Base-by-base conservation (phyloP, 177 flowering plant species). In the Tripterygium wilfordii region DNA sequence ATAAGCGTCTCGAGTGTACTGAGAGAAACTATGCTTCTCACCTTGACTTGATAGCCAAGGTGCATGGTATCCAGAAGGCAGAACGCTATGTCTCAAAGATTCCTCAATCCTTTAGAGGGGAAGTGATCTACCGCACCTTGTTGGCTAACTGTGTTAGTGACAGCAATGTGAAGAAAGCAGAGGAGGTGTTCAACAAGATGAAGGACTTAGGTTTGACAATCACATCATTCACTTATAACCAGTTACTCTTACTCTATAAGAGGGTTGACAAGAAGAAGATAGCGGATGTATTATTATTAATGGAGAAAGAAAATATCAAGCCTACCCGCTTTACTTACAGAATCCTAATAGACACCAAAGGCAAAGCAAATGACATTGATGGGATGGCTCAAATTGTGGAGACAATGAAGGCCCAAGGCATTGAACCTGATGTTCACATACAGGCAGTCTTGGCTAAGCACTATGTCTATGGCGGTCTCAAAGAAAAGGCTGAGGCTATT, bases 351-450 rank as follows among this genome's bases (percentile, higher is more conserved):
- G 95, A 89, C 45, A 54, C 71, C 48, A 89, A 87, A 68, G 99
- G 97, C 10, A 75, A 57, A 32, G 48, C 72, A 5, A 76, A 78
- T 61, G 99, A 94, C 65, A 76, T 86, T 1, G 25, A 33, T 4
- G 99, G 96, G 30, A 83, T 94, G 96, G 99, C 89, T 6, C 73
- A 79, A 58, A 42, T 89, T 36, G 52, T 87, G 6, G 83, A 84
- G 75, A 58, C 77, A 31, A 89, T 89, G 99, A 84, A 89, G 61
- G 76, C 68, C 23, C 88, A 89, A 42, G 97, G 90, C 17, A 37
- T 84, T 18, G 77, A 73, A 38, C 79, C 72, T 15, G 80, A 74
- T 51, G 17, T 59, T 3, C 3, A 18, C 1, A 65, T 57, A n/a
- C 68, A 64, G 39, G 15, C 72, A 10, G 44, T 53, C 53, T 6